Conservation (phyloP, 305 asterid genomes). For the Vinca major region DNA sequence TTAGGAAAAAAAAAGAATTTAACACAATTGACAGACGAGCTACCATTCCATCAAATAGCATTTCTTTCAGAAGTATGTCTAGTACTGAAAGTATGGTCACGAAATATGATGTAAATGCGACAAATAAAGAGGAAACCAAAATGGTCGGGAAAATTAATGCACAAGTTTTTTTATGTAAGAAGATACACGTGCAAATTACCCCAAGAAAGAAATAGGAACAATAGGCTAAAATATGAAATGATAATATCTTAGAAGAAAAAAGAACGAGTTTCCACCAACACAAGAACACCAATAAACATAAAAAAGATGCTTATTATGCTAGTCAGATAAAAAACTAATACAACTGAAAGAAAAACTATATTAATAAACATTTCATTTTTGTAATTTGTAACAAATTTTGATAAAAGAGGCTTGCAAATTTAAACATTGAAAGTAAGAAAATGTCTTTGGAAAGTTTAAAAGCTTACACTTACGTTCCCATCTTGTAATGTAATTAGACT, state of each 20-base stretch:
- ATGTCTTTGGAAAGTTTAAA: too few species aligned
- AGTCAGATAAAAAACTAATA: too few species aligned
- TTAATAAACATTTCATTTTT: too few species aligned
- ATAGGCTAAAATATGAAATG: too few species aligned
- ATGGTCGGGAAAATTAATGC: neutral
- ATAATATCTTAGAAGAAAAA: too few species aligned
- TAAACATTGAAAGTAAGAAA: too few species aligned
- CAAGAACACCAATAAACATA: too few species aligned
- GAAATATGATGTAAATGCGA: neutral
- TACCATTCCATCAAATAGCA: neutral
- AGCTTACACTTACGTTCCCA: neutral
- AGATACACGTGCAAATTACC: neutral
- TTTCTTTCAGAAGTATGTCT: neutral
- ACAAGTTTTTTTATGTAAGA: neutral
- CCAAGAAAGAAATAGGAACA: neutral
- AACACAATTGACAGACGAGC: neutral
- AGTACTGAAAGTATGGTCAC: neutral
- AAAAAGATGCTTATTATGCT: too few species aligned
- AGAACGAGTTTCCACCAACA: too few species aligned
- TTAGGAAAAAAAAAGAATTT: neutral
- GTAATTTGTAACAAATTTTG: too few species aligned
- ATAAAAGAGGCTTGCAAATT: too few species aligned
- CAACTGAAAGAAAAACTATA: too few species aligned
- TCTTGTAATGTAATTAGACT: neutral
- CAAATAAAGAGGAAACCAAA: neutral